Evolutionary conservation across 2,329 filamentous ascomycete species (phyloP).

Genomic region (Fusarium beomiforme): DNA sequence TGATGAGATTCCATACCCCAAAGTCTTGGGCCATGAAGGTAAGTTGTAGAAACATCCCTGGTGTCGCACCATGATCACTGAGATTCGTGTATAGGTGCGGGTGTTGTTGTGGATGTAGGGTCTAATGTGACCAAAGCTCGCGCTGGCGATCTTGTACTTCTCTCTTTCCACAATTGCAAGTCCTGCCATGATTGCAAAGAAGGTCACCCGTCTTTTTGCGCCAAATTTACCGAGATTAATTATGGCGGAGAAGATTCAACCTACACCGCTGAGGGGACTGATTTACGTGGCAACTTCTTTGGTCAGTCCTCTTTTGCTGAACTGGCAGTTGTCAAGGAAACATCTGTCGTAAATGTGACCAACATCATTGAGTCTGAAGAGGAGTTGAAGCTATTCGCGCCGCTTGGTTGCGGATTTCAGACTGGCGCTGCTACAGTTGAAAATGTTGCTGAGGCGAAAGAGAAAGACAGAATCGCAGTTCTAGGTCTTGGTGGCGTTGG

Average conservation of each 20-base stretch:
- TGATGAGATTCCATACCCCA: not conserved
- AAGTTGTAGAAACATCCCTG: fast-evolving
- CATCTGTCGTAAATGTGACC: not conserved
- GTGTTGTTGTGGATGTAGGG: not conserved
- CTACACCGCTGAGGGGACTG: not conserved
- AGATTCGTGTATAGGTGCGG: not conserved
- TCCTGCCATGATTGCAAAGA: not conserved
- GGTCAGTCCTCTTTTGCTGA: not conserved
- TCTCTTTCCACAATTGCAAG: not conserved
- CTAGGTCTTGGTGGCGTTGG: not conserved
- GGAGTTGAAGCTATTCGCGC: not conserved
- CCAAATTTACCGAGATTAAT: not conserved
- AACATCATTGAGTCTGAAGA: not conserved
- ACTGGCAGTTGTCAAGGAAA: not conserved
- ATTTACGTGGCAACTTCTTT: not conserved
- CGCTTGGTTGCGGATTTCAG: not conserved
- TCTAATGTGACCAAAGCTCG: not conserved
- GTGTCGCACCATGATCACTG: not conserved
- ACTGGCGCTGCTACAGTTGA: not conserved
- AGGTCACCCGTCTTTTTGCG: not conserved
- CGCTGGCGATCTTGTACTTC: not conserved
- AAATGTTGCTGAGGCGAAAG: not conserved
- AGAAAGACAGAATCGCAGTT: not conserved
- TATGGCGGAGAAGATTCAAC: not conserved
- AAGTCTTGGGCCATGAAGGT: not conserved